A percentile compares a stretch with the other conserved stretches of the same genome.
Conservation (phyloP, 2,329 filamentous ascomycete genomes). For the Stagonosporopsis chrysanthemi region DNA sequence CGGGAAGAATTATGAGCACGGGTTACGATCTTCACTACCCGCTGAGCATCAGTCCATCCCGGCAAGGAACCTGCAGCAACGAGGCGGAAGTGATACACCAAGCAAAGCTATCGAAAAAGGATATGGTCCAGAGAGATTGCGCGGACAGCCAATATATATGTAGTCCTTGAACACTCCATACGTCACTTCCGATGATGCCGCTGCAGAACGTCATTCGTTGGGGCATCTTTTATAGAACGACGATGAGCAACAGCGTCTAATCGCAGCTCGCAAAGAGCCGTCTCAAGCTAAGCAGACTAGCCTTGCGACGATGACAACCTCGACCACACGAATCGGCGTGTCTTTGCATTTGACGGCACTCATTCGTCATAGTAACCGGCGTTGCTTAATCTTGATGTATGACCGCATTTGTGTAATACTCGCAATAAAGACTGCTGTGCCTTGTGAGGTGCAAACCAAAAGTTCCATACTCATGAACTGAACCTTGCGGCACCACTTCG, state of each 20-base stretch:
- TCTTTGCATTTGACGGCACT: slow-evolving; percentile 5
- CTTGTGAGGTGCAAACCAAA: not conserved
- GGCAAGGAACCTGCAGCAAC: not conserved
- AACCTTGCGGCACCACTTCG: slow-evolving; percentile 3
- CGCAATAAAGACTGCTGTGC: slow-evolving; percentile 9
- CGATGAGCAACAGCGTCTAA: not conserved
- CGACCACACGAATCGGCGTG: slow-evolving; percentile 2
- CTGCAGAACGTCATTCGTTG: slow-evolving; percentile 12
- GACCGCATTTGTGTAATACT: slow-evolving; percentile 5
- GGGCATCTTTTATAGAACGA: not conserved
- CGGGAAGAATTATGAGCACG: not conserved
- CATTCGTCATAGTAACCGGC: slow-evolving; percentile 14
- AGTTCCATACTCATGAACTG: not conserved
- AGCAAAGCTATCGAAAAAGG: not conserved
- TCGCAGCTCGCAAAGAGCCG: not conserved
- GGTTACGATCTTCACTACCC: slow-evolving; percentile 6
- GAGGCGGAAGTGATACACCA: not conserved
- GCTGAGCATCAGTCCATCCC: slow-evolving; percentile 1
- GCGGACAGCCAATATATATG: not conserved
- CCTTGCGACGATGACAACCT: not conserved
- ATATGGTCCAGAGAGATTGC: not conserved
- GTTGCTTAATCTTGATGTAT: slow-evolving; percentile 10
- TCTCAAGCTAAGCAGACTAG: slow-evolving; percentile 6
- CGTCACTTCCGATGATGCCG: slow-evolving; percentile 17
- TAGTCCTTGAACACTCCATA: not conserved